Base-by-base conservation (phyloP, 1,284 basidiomycete species). In the Ceratobasidium sp. region DNA sequence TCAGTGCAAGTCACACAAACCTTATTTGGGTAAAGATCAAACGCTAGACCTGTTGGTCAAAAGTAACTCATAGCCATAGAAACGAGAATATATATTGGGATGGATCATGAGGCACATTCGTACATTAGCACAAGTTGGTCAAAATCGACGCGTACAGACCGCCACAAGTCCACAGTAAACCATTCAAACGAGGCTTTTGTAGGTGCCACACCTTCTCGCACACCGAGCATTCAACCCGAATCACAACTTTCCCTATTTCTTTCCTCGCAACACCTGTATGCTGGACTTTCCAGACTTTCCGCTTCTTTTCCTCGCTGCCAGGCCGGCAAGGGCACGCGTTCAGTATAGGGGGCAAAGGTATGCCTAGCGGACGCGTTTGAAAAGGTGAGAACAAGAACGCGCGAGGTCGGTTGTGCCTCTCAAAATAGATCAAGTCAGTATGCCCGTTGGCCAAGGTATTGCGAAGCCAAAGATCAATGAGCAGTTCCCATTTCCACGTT, bases 281-380 rank as follows among this genome's bases (percentile, higher is more conserved):
- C 2, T 7, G 2, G 14, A 57, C 54, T 3, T 35, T 35, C 54
- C 54, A 57, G 13, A 30, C 9, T 35, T 57, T 57, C 30, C 8
- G 13, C 11, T 23, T 13, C 14, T 26, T 21, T 14, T 14, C 16
- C 16, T 21, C 26, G 6, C 21, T 4, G 26, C n/a, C n/a, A 3
- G 35, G 62, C 26, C 30, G 23, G 41, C 62, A 64, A 13, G 18
- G 44, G 23, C 62, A 64, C 6, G 21, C n/a, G 8, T n/a, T 18
- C 1, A 64, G 46, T 1, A 52, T 1, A 1, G 13, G 47, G 5
- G 62, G 62, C 4, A 64, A 21, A 16, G 28, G 13, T 8, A 49
- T 64, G 5, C 62, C 62, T 18, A 64, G 62, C 7, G 62, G 62
- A 38, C 46, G 62, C 16, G 16, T 38, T 18, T 50, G 26, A 13